Evolutionary conservation across 257 asterid genomes (phyloP).

Genomic region (Petunia secreta): DNA sequence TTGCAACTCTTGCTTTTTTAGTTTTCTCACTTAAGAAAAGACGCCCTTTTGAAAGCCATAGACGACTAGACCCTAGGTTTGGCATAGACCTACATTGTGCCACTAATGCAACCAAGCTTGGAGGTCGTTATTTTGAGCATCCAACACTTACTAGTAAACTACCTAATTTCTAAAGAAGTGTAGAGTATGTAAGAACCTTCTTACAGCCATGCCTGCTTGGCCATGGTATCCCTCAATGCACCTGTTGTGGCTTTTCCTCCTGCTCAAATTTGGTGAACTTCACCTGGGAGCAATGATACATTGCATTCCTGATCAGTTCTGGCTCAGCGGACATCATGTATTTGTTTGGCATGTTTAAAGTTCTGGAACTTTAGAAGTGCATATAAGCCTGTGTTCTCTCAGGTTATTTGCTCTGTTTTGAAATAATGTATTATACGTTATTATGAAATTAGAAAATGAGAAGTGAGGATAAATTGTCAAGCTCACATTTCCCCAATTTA

Average conservation of each 20-base stretch:
- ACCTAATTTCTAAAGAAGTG: not conserved
- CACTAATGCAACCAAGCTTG: not conserved
- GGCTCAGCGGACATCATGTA: not conserved
- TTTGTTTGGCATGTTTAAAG: slow-evolving; percentile 7
- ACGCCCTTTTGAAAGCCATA: not conserved
- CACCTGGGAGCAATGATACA: not conserved
- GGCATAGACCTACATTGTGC: not conserved
- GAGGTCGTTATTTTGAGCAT: slow-evolving; percentile 14
- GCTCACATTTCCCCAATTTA: not conserved
- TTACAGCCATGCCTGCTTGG: slow-evolving; percentile 14
- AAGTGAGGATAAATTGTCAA: slow-evolving; percentile 15
- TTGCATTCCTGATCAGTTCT: slow-evolving; percentile 16
- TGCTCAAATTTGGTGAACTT: slow-evolving; percentile 2
- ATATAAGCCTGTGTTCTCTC: not conserved
- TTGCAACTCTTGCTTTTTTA: slow-evolving; percentile 6
- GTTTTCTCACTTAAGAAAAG: not conserved
- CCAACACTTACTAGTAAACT: not conserved
- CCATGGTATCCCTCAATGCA: not conserved
- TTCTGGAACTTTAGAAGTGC: slow-evolving; percentile 15
- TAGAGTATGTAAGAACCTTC: slow-evolving; percentile 1
- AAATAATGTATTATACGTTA: not conserved
- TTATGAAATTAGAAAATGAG: slow-evolving; percentile 18
- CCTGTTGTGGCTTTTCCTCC: slow-evolving; percentile 12
- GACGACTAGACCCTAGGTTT: not conserved
- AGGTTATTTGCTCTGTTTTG: not conserved